phyloP scores from a whole-genome alignment of 495 filamentous ascomycete species.

The Penicillium robsamsonii region DNA sequence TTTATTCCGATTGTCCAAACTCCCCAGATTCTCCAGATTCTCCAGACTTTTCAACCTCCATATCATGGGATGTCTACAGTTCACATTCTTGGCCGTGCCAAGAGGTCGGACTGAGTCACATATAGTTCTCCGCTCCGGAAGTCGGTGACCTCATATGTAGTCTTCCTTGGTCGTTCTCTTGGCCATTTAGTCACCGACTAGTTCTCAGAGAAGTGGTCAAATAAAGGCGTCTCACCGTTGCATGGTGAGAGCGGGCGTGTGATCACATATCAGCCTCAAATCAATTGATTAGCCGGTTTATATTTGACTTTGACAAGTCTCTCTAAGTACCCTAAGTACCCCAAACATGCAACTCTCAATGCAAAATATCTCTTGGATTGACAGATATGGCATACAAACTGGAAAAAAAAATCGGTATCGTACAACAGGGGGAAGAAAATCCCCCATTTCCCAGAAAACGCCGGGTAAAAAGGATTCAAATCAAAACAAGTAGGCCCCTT shows the following conservation, averaged over 20 bases:
- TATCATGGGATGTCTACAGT: too few relatives aligned
- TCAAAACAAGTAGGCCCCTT: slow-evolving; percentile 12
- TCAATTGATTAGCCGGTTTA: not conserved
- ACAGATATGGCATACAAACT: slow-evolving; percentile 16
- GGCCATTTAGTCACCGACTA: not conserved
- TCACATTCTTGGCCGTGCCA: slow-evolving; percentile 8
- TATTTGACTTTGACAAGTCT: not conserved
- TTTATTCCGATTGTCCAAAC: not conserved
- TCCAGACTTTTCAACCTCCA: too few relatives aligned
- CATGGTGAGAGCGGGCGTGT: not conserved
- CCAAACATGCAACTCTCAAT: not conserved
- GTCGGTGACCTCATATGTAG: not conserved
- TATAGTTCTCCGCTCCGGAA: slow-evolving; percentile 10
- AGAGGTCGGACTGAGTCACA: slow-evolving; percentile 12
- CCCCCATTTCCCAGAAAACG: slow-evolving; percentile 15
- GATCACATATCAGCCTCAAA: not conserved
- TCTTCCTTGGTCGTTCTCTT: not conserved
- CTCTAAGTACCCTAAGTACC: not conserved
- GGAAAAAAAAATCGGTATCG: slow-evolving; percentile 19
- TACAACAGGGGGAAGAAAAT: slow-evolving; percentile 15
- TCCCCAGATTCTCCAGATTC: not conserved
- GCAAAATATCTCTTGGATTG: slow-evolving; percentile 4
- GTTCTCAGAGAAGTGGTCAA: not conserved
- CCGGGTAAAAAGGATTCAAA: slow-evolving; percentile 10
- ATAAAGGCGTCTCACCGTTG: not conserved